Conservation (phyloP, 179 eudicot genomes). For the Camellia oleifera region DNA sequence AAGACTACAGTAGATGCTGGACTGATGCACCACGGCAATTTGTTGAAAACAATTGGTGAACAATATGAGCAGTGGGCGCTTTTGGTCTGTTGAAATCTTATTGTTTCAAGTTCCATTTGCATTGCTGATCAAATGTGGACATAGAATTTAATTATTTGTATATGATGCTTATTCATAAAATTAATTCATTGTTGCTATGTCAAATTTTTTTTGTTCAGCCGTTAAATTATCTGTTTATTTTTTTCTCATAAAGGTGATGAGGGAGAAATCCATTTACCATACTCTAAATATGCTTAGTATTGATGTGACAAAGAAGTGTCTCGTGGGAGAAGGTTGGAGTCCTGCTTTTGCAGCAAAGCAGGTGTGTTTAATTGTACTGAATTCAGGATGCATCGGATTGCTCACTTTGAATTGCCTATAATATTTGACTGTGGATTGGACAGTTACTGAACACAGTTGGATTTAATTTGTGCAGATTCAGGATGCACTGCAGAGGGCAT, state of each 20-base stretch:
- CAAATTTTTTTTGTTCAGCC: not conserved
- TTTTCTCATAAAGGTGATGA: constrained; percentile 39
- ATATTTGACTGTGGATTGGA: constrained; percentile 8
- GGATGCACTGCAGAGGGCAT: constrained; percentile 68
- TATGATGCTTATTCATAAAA: constrained; percentile 1
- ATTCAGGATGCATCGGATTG: constrained; percentile 7
- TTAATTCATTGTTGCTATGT: not conserved
- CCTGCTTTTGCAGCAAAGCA: constrained; percentile 76
- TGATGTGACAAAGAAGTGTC: constrained; percentile 88
- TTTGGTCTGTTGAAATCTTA: constrained; percentile 46
- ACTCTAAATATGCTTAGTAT: constrained; percentile 89
- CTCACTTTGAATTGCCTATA: constrained; percentile 9
- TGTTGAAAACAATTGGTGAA: constrained; percentile 59
- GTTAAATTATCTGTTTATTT: not conserved
- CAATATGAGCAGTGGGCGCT: constrained; percentile 73
- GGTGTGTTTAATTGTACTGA: constrained; percentile 32
- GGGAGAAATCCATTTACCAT: constrained; percentile 70
- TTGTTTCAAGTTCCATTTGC: not conserved
- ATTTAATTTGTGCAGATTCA: constrained; percentile 51
- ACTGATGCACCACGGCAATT: constrained; percentile 58
- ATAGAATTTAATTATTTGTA: not conserved
- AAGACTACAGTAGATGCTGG: constrained; percentile 87
- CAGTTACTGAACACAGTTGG: not conserved
- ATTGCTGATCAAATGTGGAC: not conserved
- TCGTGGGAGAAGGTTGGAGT: constrained; percentile 94